phyloP scores from a whole-genome alignment of 176 grass and related monocot genomes.

The Carex cristatella region DNA sequence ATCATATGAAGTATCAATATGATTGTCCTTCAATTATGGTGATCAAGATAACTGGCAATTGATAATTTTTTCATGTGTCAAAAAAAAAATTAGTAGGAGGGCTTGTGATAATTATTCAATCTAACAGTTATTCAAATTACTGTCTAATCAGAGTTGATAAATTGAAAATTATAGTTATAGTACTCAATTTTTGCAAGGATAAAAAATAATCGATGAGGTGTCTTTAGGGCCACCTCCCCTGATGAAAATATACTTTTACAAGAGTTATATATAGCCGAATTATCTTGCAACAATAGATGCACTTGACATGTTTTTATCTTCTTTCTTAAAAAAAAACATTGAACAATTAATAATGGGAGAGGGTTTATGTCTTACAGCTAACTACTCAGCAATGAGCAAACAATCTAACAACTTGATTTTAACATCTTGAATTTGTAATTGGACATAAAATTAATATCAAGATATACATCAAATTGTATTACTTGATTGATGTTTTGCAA shows the following conservation, averaged over 20 bases:
- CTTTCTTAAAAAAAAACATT: neutral
- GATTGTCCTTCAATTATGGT: neutral
- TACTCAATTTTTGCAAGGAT: neutral
- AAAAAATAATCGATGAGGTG: neutral
- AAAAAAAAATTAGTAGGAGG: neutral
- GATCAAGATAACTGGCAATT: neutral
- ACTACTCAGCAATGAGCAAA: neutral
- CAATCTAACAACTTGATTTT: neutral
- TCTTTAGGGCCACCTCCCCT: neutral
- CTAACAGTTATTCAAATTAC: neutral
- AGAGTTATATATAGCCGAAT: neutral
- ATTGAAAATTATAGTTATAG: neutral
- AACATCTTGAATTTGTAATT: neutral
- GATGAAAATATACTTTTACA: neutral
- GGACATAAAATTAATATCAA: neutral
- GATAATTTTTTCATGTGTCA: neutral
- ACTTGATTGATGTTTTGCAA: neutral
- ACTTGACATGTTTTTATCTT: conserved; percentile 4
- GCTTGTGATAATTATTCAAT: neutral
- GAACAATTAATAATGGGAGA: neutral
- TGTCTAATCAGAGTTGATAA: neutral
- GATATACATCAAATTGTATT: neutral
- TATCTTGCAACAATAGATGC: neutral
- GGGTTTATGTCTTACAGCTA: neutral
- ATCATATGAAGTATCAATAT: neutral